phyloP scores from a whole-genome alignment of 306 rosid species.

The Quercus bicolor region DNA sequence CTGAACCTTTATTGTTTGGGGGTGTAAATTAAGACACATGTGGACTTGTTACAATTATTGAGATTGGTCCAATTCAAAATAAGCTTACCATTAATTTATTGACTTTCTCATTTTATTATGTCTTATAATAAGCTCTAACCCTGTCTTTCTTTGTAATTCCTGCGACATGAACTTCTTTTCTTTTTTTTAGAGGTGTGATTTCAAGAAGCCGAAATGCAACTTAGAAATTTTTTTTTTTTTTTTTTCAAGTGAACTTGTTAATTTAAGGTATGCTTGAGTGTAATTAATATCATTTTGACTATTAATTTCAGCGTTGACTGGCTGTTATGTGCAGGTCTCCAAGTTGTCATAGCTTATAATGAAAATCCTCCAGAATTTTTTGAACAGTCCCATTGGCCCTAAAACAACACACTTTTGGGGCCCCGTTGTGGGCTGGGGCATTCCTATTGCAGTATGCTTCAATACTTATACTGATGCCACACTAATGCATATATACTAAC shows the following conservation, averaged over 20 bases:
- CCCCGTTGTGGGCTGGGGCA: slow-evolving; percentile 53
- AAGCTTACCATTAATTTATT: background rate
- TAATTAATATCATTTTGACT: background rate
- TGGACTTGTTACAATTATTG: background rate
- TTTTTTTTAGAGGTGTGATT: too few species aligned
- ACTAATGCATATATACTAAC: background rate
- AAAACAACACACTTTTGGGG: slow-evolving; percentile 71
- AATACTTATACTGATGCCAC: background rate
- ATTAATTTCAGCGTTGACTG: background rate
- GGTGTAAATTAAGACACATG: too few species aligned
- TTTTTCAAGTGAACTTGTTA: background rate
- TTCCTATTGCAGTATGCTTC: slow-evolving; percentile 49
- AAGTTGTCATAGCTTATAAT: slow-evolving; percentile 8
- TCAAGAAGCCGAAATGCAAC: too few species aligned
- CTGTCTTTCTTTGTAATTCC: too few species aligned
- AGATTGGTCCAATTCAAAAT: background rate
- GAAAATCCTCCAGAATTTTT: slow-evolving; percentile 38
- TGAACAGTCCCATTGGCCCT: slow-evolving; percentile 60
- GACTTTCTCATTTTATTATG: background rate
- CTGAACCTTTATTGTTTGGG: too few species aligned
- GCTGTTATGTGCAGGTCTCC: background rate
- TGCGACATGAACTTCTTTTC: too few species aligned
- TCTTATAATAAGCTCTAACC: background rate
- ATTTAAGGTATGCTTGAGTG: background rate
- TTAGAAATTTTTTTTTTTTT: too few species aligned